Evolutionary conservation across 78 protist species (phyloP).

Genomic region (Chrysochromulina tobinii): DNA sequence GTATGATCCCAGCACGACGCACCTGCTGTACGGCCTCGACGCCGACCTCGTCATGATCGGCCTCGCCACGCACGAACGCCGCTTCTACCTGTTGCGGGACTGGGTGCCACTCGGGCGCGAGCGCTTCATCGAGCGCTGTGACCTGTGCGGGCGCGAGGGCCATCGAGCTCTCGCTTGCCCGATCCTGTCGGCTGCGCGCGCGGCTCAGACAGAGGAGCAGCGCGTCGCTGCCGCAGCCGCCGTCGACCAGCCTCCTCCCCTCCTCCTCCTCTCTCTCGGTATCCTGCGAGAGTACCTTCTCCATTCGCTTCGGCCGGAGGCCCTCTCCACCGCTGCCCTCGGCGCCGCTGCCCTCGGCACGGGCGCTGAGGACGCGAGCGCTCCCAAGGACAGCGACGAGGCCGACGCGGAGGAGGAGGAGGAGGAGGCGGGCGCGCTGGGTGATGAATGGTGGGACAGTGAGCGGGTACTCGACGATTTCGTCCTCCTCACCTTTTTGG

Average conservation of each 20-base stretch:
- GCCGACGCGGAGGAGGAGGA: too few relatives aligned
- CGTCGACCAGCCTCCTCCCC: background rate
- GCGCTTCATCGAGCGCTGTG: background rate
- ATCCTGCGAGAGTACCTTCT: constrained; percentile 69
- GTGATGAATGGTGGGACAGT: constrained; percentile 54
- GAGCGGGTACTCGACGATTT: constrained; percentile 97
- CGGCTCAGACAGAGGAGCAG: too few relatives aligned
- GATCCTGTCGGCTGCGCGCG: too few relatives aligned
- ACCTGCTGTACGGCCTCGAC: constrained; percentile 88
- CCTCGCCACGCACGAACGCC: constrained; percentile 97
- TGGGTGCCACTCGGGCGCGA: constrained; percentile 9
- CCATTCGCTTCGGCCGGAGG: constrained; percentile 12
- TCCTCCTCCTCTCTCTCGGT: constrained; percentile 44
- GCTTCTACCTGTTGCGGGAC: constrained; percentile 92
- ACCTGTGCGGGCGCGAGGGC: background rate
- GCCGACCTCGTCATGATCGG: constrained; percentile 98
- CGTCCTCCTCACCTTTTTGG: constrained; percentile 90
- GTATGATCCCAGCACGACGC: constrained; percentile 83
- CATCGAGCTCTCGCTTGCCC: background rate
- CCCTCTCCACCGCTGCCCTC: background rate
- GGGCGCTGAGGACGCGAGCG: too few relatives aligned
- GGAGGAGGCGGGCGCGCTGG: too few relatives aligned
- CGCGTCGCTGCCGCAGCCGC: too few relatives aligned
- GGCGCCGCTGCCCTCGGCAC: too few relatives aligned
- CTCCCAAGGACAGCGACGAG: too few relatives aligned